Evolutionary conservation across 2,329 filamentous ascomycete genomes (phyloP), one percentile per base, ranked within the genome.

Genomic region (Blumeriella jaapii): DNA sequence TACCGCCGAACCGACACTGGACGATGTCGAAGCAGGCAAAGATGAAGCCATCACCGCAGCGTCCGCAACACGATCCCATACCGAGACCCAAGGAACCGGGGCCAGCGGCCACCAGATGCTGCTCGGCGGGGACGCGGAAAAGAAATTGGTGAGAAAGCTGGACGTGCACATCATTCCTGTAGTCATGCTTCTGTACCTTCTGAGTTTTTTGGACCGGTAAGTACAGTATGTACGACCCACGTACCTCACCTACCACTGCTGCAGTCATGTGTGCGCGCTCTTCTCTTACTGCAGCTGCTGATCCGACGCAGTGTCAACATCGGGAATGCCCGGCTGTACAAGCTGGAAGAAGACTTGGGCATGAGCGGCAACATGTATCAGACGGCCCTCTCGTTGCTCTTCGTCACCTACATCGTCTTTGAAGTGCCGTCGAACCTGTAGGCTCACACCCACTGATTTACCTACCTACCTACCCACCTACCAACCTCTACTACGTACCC

Each of bases 171-270:
- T 83, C 18, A 66, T 82, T 5, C 78, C 78, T 3, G 59, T 81
- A 11, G 63, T 82, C 6, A 81, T 82, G 74, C 54, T 69, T 8
- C 56, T 82, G 12, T 87, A 87, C 53, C 65, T 86, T 9, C 75
- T 86, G 46, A 81, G 76, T 46, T 89, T 87, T 53, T 59, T 87
- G 6, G 82, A 85, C 53, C 65, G 68, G 65, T 50, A 72, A 70
- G 56, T 68, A 57, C 32, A 9, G 17, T n/a, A n/a, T n/a, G n/a
- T n/a, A n/a, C n/a, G n/a, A n/a, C n/a, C 16, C 1, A 14, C 4
- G 14, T 24, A 29, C 58, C 60, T 34, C 55, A 50, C 18, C n/a
- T n/a, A n/a, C n/a, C n/a, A n/a, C n/a, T n/a, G n/a, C n/a, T n/a
- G n/a, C n/a, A n/a, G n/a, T n/a, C n/a, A n/a, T n/a, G n/a, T n/a